phyloP scores from a whole-genome alignment of 495 filamentous ascomycete genomes.

The Talaromyces adpressus region DNA sequence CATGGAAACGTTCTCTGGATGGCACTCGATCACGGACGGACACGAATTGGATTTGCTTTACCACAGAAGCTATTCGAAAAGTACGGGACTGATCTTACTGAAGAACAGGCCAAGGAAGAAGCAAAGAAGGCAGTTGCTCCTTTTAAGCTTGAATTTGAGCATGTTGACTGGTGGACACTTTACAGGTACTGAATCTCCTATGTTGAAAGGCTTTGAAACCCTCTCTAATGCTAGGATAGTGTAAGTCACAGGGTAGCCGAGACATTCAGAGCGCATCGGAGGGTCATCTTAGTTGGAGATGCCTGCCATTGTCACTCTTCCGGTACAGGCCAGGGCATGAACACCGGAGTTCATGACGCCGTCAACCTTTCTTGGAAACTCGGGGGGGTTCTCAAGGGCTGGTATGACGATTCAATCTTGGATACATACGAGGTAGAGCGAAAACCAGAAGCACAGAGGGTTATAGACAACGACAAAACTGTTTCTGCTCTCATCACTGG shows the following conservation, averaged over 20 bases:
- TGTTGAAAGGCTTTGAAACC: not conserved
- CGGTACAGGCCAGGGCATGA: slow-evolving; percentile 42
- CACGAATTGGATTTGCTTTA: not conserved
- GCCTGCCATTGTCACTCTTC: slow-evolving; percentile 43
- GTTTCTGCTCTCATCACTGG: not conserved
- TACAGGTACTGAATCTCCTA: not conserved
- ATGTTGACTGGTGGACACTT: not conserved
- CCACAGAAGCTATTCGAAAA: not conserved
- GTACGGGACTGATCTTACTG: not conserved
- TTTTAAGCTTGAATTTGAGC: not conserved
- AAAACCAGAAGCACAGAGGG: not conserved
- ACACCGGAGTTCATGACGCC: slow-evolving; percentile 42
- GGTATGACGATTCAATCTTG: slow-evolving; percentile 5
- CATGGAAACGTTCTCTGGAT: not conserved
- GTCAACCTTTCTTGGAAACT: slow-evolving; percentile 48
- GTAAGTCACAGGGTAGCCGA: not conserved
- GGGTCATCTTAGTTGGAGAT: slow-evolving; percentile 45
- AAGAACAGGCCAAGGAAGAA: not conserved
- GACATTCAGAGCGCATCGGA: not conserved
- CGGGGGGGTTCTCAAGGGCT: slow-evolving; percentile 10
- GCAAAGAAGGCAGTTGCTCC: not conserved
- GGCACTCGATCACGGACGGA: not conserved
- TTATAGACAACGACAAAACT: not conserved
- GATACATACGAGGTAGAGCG: slow-evolving; percentile 15
- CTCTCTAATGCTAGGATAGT: not conserved